These are phyloP conservation scores for Neonectria hederae DNA, from an alignment of 2,329 filamentous ascomycete genomes.

Conservation along the genomic window DNA sequence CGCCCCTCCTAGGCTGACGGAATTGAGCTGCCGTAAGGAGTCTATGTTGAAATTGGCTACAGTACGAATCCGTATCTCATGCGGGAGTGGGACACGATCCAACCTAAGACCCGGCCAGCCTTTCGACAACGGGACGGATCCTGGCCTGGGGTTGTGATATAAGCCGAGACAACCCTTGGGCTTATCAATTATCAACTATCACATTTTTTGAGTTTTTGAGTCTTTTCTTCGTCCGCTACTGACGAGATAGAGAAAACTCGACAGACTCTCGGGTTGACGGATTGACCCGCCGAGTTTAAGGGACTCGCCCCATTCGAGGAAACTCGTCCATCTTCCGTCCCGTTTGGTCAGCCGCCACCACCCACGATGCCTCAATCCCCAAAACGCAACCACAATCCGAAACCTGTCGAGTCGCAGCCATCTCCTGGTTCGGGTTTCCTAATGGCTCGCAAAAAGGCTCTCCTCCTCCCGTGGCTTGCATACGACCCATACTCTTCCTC, in stretches of 20 bases:
- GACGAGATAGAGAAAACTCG: neutral
- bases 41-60: slow-evolving; percentile 6
- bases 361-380: neutral
- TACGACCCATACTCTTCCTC: slow-evolving; percentile 25
- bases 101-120: neutral
- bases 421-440: neutral
- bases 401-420: slow-evolving; percentile 14
- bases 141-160: slow-evolving; percentile 1
- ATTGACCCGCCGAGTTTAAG: neutral
- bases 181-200: slow-evolving; percentile 5
- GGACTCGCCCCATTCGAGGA: slow-evolving; percentile 4
- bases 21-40: slow-evolving; percentile 20
- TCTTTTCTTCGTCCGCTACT: neutral
- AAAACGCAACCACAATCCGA: slow-evolving; percentile 15
- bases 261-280: neutral
- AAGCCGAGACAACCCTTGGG: slow-evolving; percentile 19
- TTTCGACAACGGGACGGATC: slow-evolving; percentile 1
- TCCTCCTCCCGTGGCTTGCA: slow-evolving; percentile 29
- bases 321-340: neutral
- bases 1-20: slow-evolving; percentile 3
- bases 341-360: slow-evolving; percentile 6
- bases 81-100: slow-evolving; percentile 7
- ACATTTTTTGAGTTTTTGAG: neutral
- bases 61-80: neutral
- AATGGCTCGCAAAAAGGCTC: slow-evolving; percentile 33